phyloP scores from a whole-genome alignment of 208 protist species.

The Leishmania martiniquensis region DNA sequence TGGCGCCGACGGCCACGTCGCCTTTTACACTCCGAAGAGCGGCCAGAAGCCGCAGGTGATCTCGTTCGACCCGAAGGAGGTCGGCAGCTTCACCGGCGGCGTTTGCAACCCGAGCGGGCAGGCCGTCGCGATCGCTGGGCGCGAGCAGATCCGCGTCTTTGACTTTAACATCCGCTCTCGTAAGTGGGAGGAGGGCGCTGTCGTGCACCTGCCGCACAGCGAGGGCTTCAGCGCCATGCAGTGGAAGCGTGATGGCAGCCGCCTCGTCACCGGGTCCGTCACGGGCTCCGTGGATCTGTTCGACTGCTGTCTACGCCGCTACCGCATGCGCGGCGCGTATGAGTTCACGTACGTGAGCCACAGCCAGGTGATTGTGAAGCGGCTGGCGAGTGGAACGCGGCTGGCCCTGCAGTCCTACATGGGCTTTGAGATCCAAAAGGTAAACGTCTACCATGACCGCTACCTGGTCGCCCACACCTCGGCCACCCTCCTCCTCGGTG shows the following conservation, averaged over 20 bases:
- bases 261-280: slow-evolving; percentile 91
- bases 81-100: slow-evolving; percentile 92
- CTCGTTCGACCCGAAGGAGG: slow-evolving; percentile 81
- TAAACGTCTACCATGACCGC: slow-evolving; percentile 96
- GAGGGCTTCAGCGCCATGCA: slow-evolving; percentile 89
- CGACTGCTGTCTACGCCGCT: slow-evolving; percentile 95
- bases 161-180: slow-evolving; percentile 90
- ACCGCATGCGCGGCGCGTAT: slow-evolving; percentile 95
- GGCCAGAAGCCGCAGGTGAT: slow-evolving; percentile 89
- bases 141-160: slow-evolving; percentile 93
- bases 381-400: slow-evolving; percentile 86
- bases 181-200: slow-evolving; percentile 94
- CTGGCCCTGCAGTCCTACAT: slow-evolving; percentile 95
- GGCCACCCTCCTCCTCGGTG: slow-evolving; percentile 96
- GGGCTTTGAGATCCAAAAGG: slow-evolving; percentile 95
- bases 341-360: slow-evolving; percentile 98
- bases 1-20: slow-evolving; percentile 89
- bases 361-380: slow-evolving; percentile 97
- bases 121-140: slow-evolving; percentile 87
- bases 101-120: slow-evolving; percentile 95
- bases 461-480: slow-evolving; percentile 96
- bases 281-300: slow-evolving; percentile 96
- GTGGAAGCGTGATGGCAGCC: slow-evolving; percentile 96
- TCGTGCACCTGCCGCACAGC: slow-evolving; percentile 89
- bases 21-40: slow-evolving; percentile 93